Evolutionary conservation across 2,329 filamentous ascomycete genomes (phyloP).

Genomic region (Hypoxylon sp.): DNA sequence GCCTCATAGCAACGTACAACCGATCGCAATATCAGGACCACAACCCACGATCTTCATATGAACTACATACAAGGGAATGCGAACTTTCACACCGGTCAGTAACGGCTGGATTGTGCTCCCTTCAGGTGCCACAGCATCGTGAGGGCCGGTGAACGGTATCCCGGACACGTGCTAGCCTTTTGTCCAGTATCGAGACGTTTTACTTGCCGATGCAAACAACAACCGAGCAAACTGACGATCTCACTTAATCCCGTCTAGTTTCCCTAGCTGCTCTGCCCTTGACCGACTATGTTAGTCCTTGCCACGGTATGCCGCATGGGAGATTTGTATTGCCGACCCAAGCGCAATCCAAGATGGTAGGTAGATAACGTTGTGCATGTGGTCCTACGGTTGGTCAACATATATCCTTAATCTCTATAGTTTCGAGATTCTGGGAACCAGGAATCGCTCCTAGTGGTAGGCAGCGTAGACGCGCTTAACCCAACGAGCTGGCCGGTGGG

Average conservation of each 20-base stretch:
- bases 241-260: conserved; percentile 6
- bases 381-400: conserved; percentile 8
- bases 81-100: conserved; percentile 35
- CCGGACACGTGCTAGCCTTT: conserved; percentile 6
- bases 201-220: conserved; percentile 28
- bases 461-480: conserved; percentile 19
- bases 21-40: conserved; percentile 25
- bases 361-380: conserved; percentile 16
- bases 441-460: conserved; percentile 39
- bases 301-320: conserved; percentile 23
- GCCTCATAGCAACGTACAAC: conserved; percentile 14
- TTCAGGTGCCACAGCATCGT: conserved; percentile 34
- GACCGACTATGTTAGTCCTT: conserved; percentile 31
- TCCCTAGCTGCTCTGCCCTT: conserved; percentile 15
- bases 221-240: conserved; percentile 37
- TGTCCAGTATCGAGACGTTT: conserved; percentile 13
- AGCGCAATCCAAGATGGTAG: conserved; percentile 33
- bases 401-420: conserved; percentile 20
- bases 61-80: conserved; percentile 3
- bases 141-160: conserved; percentile 28
- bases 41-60: conserved; percentile 14
- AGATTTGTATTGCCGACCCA: conserved; percentile 20
- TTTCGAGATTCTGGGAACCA: conserved; percentile 16
- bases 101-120: conserved; percentile 25
- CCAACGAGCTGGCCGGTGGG: conserved; percentile 7